phyloP scores from a whole-genome alignment of 2,329 filamentous ascomycete species.

The Scytalidium lignicola region DNA sequence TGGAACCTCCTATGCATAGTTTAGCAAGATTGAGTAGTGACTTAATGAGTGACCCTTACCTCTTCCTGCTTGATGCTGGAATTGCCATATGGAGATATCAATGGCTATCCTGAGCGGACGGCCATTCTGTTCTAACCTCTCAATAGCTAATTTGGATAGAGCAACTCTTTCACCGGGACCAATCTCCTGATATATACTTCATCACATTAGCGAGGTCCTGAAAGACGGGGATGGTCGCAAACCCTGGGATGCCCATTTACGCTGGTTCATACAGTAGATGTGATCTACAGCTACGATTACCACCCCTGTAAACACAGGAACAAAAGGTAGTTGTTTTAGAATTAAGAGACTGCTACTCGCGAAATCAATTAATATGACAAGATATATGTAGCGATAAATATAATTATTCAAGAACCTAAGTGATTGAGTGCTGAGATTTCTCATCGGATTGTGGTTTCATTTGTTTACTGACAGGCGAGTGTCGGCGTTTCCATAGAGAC shows the following conservation, averaged over 20 bases:
- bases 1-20: constrained; percentile 61
- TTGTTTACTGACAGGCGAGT: constrained; percentile 7
- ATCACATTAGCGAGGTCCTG: constrained; percentile 10
- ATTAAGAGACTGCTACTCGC: not conserved
- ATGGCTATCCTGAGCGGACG: constrained; percentile 82
- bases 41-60: constrained; percentile 36
- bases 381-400: not conserved
- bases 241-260: constrained; percentile 65
- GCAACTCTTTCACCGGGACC: constrained; percentile 75
- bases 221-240: constrained; percentile 11
- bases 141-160: constrained; percentile 74
- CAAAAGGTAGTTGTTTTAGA: constrained; percentile 2
- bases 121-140: constrained; percentile 65
- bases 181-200: constrained; percentile 85
- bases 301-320: no score
- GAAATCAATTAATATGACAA: not conserved
- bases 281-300: not conserved
- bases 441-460: not conserved
- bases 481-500: constrained; percentile 6
- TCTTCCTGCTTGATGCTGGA: constrained; percentile 80
- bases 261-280: constrained; percentile 1
- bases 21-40: constrained; percentile 1
- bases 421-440: not conserved
- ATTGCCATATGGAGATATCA: constrained; percentile 96
- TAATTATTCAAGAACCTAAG: not conserved